phyloP scores from a whole-genome alignment of 148 eudicot genomes.

The Euryodendron excelsum region DNA sequence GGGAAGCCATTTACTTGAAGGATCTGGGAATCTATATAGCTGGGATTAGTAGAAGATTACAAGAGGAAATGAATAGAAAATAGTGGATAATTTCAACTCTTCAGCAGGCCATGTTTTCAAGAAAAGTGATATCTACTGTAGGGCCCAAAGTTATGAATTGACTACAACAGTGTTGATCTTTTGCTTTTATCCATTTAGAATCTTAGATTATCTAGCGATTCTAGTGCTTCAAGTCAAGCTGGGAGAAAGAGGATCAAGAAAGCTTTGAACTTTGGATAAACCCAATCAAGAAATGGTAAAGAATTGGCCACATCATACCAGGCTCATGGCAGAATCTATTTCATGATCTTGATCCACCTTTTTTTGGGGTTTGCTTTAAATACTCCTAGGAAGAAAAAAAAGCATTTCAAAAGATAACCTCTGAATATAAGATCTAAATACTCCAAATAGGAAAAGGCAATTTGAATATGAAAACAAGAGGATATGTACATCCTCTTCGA shows the following conservation, averaged over 20 bases:
- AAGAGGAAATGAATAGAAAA: not conserved
- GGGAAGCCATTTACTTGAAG: not conserved
- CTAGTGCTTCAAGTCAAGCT: not conserved
- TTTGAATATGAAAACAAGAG: not conserved
- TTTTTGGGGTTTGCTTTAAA: not conserved
- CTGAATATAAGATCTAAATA: not conserved
- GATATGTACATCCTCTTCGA: no score
- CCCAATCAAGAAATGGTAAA: slow-evolving; percentile 10
- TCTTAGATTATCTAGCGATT: no score
- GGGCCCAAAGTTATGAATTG: no score
- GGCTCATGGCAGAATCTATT: not conserved
- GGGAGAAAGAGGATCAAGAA: not conserved
- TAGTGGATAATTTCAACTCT: not conserved
- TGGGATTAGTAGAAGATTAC: not conserved
- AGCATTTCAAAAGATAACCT: not conserved
- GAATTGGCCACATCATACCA: not conserved
- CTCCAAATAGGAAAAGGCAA: not conserved
- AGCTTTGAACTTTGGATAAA: slow-evolving; percentile 4
- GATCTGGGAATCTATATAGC: not conserved
- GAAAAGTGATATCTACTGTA: not conserved
- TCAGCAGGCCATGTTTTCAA: not conserved
- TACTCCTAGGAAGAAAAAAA: not conserved
- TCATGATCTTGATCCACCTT: not conserved
- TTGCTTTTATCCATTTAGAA: not conserved
- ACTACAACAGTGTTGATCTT: not conserved